Evolutionary conservation across 108 stramenopile genomes (phyloP).

Genomic region (Conticribra guillardii): DNA sequence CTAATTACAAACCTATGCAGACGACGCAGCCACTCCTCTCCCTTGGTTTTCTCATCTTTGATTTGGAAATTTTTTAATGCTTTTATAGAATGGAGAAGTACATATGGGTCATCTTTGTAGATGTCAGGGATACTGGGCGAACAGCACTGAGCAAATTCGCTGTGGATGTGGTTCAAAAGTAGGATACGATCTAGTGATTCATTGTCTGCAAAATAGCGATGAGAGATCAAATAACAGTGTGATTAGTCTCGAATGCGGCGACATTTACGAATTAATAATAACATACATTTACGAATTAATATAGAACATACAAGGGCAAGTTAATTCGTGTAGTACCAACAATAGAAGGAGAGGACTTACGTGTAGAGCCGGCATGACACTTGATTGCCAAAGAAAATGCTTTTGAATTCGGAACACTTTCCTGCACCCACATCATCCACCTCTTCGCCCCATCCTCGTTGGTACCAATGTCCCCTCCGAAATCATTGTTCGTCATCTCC

Average conservation of each 20-base stretch:
- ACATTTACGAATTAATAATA: not conserved
- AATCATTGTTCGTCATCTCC: not conserved
- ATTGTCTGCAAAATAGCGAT: conserved; percentile 14
- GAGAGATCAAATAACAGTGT: not conserved
- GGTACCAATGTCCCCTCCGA: not conserved
- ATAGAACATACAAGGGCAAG: too few species aligned
- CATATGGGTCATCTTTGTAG: conserved; percentile 47
- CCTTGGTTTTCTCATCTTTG: conserved; percentile 30
- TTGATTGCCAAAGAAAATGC: conserved; percentile 52
- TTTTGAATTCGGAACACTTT: conserved; percentile 51
- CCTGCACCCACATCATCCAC: conserved; percentile 28
- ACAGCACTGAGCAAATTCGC: conserved; percentile 20
- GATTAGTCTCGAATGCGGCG: not conserved
- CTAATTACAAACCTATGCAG: conserved; percentile 43
- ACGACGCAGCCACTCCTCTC: conserved; percentile 31
- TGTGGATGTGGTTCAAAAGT: conserved; percentile 34
- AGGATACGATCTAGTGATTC: conserved; percentile 44
- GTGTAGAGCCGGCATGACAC: conserved; percentile 54
- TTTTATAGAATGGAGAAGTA: conserved; percentile 51
- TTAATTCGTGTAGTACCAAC: too few species aligned
- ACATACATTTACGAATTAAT: too few species aligned
- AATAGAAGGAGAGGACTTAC: conserved; percentile 39
- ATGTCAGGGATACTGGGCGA: conserved; percentile 21
- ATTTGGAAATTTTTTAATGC: conserved; percentile 36
- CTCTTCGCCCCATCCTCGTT: not conserved